phyloP scores from a whole-genome alignment of 371 early-diverging fungal species.

The Mucor mucedo region DNA sequence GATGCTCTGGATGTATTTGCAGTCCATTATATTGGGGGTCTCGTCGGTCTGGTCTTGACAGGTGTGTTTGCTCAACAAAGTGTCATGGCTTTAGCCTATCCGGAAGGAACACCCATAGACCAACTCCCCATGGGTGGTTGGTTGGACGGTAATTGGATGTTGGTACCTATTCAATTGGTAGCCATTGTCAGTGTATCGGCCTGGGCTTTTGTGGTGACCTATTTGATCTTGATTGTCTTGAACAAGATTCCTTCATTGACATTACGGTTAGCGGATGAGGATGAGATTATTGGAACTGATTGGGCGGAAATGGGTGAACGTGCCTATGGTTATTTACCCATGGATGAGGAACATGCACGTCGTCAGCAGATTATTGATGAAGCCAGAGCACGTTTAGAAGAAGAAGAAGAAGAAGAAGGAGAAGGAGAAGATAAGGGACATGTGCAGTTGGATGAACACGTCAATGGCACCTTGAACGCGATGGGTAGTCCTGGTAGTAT shows the following conservation, averaged over 20 bases:
- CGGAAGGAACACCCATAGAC: constrained; percentile 58
- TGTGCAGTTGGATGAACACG: constrained; percentile 20
- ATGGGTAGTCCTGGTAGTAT: constrained; percentile 10
- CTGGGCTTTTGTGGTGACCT: constrained; percentile 69
- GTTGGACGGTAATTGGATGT: constrained; percentile 70
- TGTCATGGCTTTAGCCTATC: constrained; percentile 62
- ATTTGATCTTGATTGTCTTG: constrained; percentile 56
- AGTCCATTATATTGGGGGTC: constrained; percentile 76
- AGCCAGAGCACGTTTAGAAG: constrained; percentile 1
- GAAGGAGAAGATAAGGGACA: not conserved
- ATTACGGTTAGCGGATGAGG: constrained; percentile 61
- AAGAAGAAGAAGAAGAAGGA: constrained; percentile 9
- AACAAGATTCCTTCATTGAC: constrained; percentile 56
- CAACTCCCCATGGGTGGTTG: constrained; percentile 63
- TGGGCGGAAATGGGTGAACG: constrained; percentile 71
- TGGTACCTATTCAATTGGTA: constrained; percentile 66
- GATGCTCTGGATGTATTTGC: constrained; percentile 78
- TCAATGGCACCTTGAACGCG: constrained; percentile 4
- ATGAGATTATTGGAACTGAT: constrained; percentile 65
- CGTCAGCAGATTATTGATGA: constrained; percentile 16
- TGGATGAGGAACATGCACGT: constrained; percentile 38
- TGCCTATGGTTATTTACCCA: constrained; percentile 61
- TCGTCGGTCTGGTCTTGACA: constrained; percentile 71
- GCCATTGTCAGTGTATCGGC: constrained; percentile 59
- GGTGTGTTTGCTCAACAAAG: constrained; percentile 74